Percentiles rank a stretch among this genome's conserved stretches.
Evolutionary conservation across 2,329 filamentous ascomycete species (phyloP).

Genomic region (Ophiocordyceps unilateralis): DNA sequence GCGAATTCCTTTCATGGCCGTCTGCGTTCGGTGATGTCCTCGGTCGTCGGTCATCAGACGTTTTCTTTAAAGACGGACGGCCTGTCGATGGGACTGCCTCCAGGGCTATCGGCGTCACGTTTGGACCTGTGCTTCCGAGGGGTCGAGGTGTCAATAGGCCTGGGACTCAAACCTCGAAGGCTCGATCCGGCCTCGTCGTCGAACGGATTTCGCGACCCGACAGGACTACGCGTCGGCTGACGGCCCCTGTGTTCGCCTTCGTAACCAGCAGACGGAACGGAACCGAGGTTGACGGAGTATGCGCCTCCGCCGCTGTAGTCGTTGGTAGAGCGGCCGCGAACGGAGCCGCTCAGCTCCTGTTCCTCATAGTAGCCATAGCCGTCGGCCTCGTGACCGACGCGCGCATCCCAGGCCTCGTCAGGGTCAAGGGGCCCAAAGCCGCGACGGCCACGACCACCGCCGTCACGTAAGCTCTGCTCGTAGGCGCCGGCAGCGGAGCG

Average conservation of each 20-base stretch:
- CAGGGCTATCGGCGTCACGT: slow-evolving; percentile 19
- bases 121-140: slow-evolving; percentile 8
- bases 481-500: slow-evolving; percentile 55
- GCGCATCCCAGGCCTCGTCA: slow-evolving; percentile 72
- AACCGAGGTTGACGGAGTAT: slow-evolving; percentile 32
- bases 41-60: slow-evolving; percentile 24
- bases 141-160: slow-evolving; percentile 43
- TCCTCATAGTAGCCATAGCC: slow-evolving; percentile 59
- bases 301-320: slow-evolving; percentile 18
- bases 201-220: slow-evolving; percentile 42
- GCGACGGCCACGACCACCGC: slow-evolving; percentile 24
- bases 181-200: slow-evolving; percentile 49
- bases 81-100: slow-evolving; percentile 47
- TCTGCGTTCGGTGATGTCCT: background rate
- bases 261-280: slow-evolving; percentile 14
- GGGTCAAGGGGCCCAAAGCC: slow-evolving; percentile 57
- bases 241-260: slow-evolving; percentile 22
- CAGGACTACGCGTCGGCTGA: slow-evolving; percentile 24
- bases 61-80: slow-evolving; percentile 55
- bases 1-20: background rate
- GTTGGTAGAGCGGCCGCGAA: slow-evolving; percentile 14
- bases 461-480: slow-evolving; percentile 36
- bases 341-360: slow-evolving; percentile 43
- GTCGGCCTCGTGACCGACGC: slow-evolving; percentile 59
- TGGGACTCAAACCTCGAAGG: slow-evolving; percentile 56